phyloP scores from a whole-genome alignment of 2,329 filamentous ascomycete genomes.

The Aspergillus ochraceus region DNA sequence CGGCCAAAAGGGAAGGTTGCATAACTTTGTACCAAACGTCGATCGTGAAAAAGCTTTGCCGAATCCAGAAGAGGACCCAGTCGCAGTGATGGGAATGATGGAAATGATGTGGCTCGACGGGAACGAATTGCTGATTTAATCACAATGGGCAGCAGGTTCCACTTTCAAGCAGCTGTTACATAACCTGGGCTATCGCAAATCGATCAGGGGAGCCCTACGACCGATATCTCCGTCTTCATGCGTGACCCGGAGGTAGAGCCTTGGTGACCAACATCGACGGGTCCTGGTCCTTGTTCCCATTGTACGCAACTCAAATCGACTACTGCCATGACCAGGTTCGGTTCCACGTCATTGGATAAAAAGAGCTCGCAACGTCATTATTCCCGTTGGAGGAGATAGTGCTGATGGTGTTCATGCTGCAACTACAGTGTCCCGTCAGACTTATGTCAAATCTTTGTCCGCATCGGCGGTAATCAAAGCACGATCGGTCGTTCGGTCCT shows the following conservation, averaged over 20 bases:
- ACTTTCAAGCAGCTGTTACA: not conserved
- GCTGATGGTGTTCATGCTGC: not conserved
- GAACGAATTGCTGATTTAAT: not conserved
- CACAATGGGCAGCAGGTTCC: not conserved
- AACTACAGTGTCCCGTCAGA: not conserved
- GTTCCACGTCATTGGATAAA: not conserved
- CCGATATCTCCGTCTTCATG: not conserved
- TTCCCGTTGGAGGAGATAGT: not conserved
- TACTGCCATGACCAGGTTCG: not conserved
- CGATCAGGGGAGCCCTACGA: too few species aligned
- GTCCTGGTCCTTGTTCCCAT: not conserved
- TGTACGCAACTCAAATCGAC: not conserved
- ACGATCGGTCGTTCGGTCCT: not conserved
- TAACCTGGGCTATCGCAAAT: not conserved
- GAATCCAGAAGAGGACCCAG: not conserved
- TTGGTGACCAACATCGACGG: not conserved
- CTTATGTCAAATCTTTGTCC: not conserved
- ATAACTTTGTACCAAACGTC: not conserved
- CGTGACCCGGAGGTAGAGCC: not conserved
- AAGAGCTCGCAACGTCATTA: not conserved
- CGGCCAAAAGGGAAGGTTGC: not conserved
- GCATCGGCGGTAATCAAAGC: not conserved
- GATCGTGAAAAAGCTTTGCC: not conserved
- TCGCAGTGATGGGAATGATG: not conserved
- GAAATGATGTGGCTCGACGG: not conserved